Evolutionary conservation across 331 rosid genomes (phyloP), one percentile per base, ranked within the genome.

Genomic region (Phaseolus coccineus): DNA sequence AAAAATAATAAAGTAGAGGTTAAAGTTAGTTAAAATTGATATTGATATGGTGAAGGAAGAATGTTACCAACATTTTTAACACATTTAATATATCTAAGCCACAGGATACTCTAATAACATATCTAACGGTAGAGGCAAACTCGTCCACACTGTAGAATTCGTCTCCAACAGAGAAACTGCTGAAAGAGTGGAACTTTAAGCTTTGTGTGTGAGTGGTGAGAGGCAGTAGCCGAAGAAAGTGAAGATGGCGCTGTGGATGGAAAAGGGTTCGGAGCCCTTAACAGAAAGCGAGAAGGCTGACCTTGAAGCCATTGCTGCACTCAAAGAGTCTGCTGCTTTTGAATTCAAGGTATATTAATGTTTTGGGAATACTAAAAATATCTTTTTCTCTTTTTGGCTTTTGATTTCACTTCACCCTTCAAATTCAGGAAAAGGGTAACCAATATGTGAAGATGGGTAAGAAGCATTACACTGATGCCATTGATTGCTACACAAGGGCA

Each of bases 301-400:
- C 96, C 93, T 95, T 71, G 99, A 93, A 53, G 99, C 99, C 83
- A 95, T 95, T 61, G 78, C 91, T 67, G 91, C 99, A 16, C 69
- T 95, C 75, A 95, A 95, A 84, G 91, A 90, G n/a, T 87, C 93
- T 46, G 33, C 97, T 56, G 97, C 98, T 25, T 9, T 87, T 39
- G 98, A 91, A 82, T 81, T 95, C 68, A 95, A 95, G 97, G 99
- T 77, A 67, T 39, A 9, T 6, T 14, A 62, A 39, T 39, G 69
- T 48, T 58, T n/a, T 4, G 2, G 0, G 22, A 66, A 57, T 10
- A 8, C 5, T 8, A 4, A 3, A 28, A n/a, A 37, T 15, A 16
- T 64, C 1, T 71, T 50, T 62, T 57, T 10, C 8, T 14, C 37
- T 61, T 6, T 12, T 30, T 76, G n/a, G 22, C 16, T 64, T 74